Base-by-base conservation (phyloP, 257 asterid genomes). In the Verbascum thapsus region DNA sequence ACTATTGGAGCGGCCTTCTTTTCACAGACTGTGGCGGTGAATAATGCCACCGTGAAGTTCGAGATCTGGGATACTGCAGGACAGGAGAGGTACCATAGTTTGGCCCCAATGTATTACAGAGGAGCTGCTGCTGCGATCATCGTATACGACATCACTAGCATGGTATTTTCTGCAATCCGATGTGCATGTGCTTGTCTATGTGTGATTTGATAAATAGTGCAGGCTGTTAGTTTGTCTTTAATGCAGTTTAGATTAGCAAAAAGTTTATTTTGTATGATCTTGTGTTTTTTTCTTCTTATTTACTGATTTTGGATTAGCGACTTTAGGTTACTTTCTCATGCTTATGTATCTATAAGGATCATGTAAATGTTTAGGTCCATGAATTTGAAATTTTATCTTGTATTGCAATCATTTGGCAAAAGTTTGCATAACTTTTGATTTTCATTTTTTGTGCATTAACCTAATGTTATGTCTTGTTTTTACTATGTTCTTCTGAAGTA, bases 61-160 rank as follows among this genome's bases (percentile, higher is more conserved):
- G 98, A 89, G 91, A 92, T 92, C 76, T 92, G 97, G 98, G 98
- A 92, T 63, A 92, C 99, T 35, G 99, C 97, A 19, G 99, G 97
- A 3, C 97, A 87, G 81, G 99, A 92, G 82, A 87, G 99, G 66
- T 92, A 89, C 73, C 99, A 92, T 61, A 92, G 97, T 81, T 83
- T 92, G 81, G 99, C 99, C 6, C 97, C 99, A 15, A 92, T 92
- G 99, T 92, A 92, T 48, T 89, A 92, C 70, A 78, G 99, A 70
- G 99, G 99, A 3, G 96, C 97, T 22, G 97, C 97, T 16, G 99
- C 99, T 52, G 97, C 99, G 10, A 83, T 92, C 50, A 89, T 92
- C 61, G 99, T 92, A 63, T 92, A 80, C 60, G 97, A 92, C 73
- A 80, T 92, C 66, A 87, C 91, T 73, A 88, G 83, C 85, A 50